Evolutionary conservation across 164 flowering plant genomes (phyloP).

Genomic region (Vitis riparia): DNA sequence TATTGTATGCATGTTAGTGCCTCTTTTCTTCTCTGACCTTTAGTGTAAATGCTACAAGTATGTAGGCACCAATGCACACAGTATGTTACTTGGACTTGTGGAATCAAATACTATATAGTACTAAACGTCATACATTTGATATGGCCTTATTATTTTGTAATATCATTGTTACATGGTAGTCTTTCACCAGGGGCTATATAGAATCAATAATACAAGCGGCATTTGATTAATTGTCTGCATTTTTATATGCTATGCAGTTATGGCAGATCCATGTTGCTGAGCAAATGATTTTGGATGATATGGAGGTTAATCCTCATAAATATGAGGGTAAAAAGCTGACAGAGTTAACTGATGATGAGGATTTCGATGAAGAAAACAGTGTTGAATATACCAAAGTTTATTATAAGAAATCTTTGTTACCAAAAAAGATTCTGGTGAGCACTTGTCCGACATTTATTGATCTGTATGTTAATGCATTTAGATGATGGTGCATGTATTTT

Average conservation of each 20-base stretch:
- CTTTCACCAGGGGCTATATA: too few relatives aligned
- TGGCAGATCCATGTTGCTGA: slow-evolving; percentile 96
- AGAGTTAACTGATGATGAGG: slow-evolving; percentile 60
- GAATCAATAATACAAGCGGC: too few relatives aligned
- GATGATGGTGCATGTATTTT: not conserved
- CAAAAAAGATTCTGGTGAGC: slow-evolving; percentile 70
- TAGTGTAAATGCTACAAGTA: too few relatives aligned
- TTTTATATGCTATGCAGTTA: slow-evolving; percentile 51
- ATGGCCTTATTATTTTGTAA: too few relatives aligned
- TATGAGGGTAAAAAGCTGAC: slow-evolving; percentile 60
- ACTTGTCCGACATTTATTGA: not conserved
- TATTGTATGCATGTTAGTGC: too few relatives aligned
- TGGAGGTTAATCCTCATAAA: slow-evolving; percentile 83
- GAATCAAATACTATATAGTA: not conserved
- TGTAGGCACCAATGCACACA: too few relatives aligned
- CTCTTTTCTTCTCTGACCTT: too few relatives aligned
- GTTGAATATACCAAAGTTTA: slow-evolving; percentile 55
- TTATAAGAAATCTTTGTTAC: slow-evolving; percentile 59
- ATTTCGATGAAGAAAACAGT: slow-evolving; percentile 65
- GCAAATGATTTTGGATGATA: slow-evolving; percentile 90
- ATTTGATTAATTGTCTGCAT: not conserved
- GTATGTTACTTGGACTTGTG: not conserved
- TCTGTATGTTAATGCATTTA: not conserved
- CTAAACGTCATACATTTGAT: too few relatives aligned
- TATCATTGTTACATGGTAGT: too few relatives aligned